phyloP scores from a whole-genome alignment of 768 basidiomycete species.

The Suillus lakei region DNA sequence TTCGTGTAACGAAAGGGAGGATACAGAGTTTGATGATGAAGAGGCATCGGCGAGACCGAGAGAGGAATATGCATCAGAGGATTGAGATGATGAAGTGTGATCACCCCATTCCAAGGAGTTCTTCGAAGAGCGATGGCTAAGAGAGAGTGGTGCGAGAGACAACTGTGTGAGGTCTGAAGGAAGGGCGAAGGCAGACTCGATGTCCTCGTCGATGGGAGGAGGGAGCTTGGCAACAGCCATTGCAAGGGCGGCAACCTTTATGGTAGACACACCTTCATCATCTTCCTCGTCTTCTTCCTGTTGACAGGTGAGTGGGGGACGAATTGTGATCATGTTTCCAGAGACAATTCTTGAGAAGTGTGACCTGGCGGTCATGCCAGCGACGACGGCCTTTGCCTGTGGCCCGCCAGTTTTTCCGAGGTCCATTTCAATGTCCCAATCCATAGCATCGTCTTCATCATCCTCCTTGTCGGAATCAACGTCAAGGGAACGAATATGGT shows the following conservation, averaged over 20 bases:
- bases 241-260: slow-evolving; percentile 67
- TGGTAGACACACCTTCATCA: slow-evolving; percentile 84
- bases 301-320: slow-evolving; percentile 59
- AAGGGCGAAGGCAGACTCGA: slow-evolving; percentile 82
- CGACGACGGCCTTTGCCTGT: slow-evolving; percentile 45
- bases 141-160: slow-evolving; percentile 78
- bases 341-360: slow-evolving; percentile 40
- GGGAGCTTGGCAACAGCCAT: slow-evolving; percentile 40
- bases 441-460: slow-evolving; percentile 62
- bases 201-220: slow-evolving; percentile 66
- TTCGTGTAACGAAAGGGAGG: slow-evolving; percentile 66
- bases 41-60: slow-evolving; percentile 76
- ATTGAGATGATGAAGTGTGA: slow-evolving; percentile 79
- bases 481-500: slow-evolving; percentile 62
- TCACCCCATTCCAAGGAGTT: slow-evolving; percentile 87
- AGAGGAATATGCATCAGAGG: slow-evolving; percentile 85
- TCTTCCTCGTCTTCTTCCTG: slow-evolving; percentile 66
- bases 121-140: slow-evolving; percentile 80
- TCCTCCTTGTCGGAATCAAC: slow-evolving; percentile 67
- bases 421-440: slow-evolving; percentile 84
- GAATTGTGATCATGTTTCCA: slow-evolving; percentile 53
- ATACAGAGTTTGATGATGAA: slow-evolving; percentile 72
- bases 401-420: slow-evolving; percentile 61
- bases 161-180: slow-evolving; percentile 82
- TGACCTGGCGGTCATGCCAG: slow-evolving; percentile 44